Evolutionary conservation across 1,284 basidiomycete species (phyloP), one percentile per base, ranked within the genome.

Genomic region (Vanrija pseudolonga): DNA sequence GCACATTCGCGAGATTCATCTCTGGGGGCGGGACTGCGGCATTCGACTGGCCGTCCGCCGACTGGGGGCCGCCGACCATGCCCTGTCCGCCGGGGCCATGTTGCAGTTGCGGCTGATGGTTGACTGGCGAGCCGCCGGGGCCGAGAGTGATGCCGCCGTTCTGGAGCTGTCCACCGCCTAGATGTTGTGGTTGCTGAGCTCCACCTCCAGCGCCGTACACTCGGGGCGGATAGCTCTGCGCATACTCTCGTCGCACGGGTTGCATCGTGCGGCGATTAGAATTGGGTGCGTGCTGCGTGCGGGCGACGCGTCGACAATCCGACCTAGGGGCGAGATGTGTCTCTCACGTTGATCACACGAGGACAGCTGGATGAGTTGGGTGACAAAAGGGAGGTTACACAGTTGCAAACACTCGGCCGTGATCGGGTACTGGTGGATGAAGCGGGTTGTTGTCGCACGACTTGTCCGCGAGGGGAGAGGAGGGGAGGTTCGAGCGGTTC

Each of bases 1-100:
- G 82, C 55, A 98, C 92, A 70, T 86, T 90, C 9, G 94, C 93
- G 55, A 98, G 85, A 42, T 89, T 95, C 77, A 89, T 90, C 77
- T 92, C 89, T 72, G 67, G 67, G 9, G 57, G 62, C 20, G 59
- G 51, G 12, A 48, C 61, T 9, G 61, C 61, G 24, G 56, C 50
- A 26, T 62, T 61, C 42, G 62, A 62, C 52, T 67, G 66, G 24
- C 63, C 68, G 51, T 72, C 71, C 15, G 57, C 54, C 12, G 45
- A 45, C 26, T 43, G 37, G 17, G 44, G 45, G 19, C 43, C 47
- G 20, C 39, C 39, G 37, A 45, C 42, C 15, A 20, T 44, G 8
- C 43, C 23, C 43, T 44, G 20, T 20, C 19, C 38, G 19, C n/a
- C 38, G 6, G 17, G 45, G 28, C 41, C 36, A n/a, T 51, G 45